Base-by-base conservation (phyloP, 2,329 filamentous ascomycete genomes). In the Cylindrodendrum hubeiense region DNA sequence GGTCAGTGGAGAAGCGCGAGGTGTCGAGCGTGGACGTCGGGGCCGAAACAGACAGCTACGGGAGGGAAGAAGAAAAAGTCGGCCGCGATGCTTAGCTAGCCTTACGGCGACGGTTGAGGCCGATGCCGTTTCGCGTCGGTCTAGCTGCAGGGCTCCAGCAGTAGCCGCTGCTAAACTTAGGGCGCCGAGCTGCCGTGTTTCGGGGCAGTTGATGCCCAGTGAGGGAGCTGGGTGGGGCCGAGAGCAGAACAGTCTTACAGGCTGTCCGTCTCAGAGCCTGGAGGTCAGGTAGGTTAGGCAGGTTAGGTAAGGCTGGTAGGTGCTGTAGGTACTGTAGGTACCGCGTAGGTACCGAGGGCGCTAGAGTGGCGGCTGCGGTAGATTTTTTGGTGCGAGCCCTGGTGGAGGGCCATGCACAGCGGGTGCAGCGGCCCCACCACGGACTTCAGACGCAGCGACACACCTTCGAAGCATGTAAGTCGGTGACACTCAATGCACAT, bases 1-100 rank as follows among this genome's bases (percentile, higher is more conserved):
- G 50, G 55, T 37, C 41, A 47, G 60, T 58, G 60, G 54, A 63
- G 54, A 49, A 59, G 33, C 37, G 33, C 24, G 37, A 37, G 46
- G 28, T 50, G 47, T 50, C n/a, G 26, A 33, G 26, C 46, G 46
- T 10, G 9, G 46, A 50, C 9, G 46, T 50, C 21, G 46, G 19
- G 26, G 26, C 19, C 46, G 10, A 21, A 28, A 21, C 46, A 26
- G 46, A 50, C 46, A 50, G 46, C 33, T 21, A 15, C 46, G 46
- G 46, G 10, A 21, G 46, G 12, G 26, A 12, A 19, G 46, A 33
- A 50, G 28, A 30, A 50, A 50, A 50, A 33, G 28, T 50, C 47
- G 47, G 47, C 47, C 47, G 47, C 33, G 47, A 50, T 50, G 47
- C 28, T 33, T 28, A 28, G 47, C 28, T 21, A 49, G 44, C 44